phyloP scores from a whole-genome alignment of 2,329 filamentous ascomycete species.

The Epichloe bromicola region DNA sequence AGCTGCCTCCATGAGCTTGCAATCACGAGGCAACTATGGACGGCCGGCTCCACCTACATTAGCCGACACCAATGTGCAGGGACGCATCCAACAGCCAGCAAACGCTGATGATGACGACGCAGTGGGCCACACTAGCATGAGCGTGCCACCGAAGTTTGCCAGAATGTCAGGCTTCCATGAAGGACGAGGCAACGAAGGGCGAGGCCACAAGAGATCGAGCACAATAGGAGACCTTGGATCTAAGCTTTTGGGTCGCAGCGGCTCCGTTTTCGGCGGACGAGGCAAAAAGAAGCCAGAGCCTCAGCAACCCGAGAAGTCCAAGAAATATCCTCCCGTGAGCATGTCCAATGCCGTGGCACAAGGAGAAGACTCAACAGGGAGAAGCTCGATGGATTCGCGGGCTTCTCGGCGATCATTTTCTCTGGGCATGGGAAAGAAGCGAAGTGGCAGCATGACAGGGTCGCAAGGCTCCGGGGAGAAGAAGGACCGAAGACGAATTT shows the following conservation, averaged over 20 bases:
- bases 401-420: conserved; percentile 57
- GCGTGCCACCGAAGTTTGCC: conserved; percentile 45
- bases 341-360: conserved; percentile 63
- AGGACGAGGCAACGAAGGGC: conserved; percentile 29
- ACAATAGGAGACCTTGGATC: conserved; percentile 72
- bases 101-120: conserved; percentile 52
- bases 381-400: conserved; percentile 58
- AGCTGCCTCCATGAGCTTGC: conserved; percentile 49
- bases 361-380: conserved; percentile 34
- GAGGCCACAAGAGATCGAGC: conserved; percentile 56
- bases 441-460: conserved; percentile 50
- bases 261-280: conserved; percentile 63
- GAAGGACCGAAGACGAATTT: conserved; percentile 52
- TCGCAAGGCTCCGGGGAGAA: conserved; percentile 45
- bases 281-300: conserved; percentile 37
- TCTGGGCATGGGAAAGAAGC: conserved; percentile 55
- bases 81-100: conserved; percentile 70
- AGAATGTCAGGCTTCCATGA: conserved; percentile 45
- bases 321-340: conserved; percentile 78
- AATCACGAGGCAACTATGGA: conserved; percentile 58
- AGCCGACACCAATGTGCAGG: conserved; percentile 78
- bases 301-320: conserved; percentile 43
- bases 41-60: conserved; percentile 80
- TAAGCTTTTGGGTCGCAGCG: conserved; percentile 72
- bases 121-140: conserved; percentile 49